Base-by-base conservation (phyloP, 148 eudicot genomes). In the Oxyria digyna region DNA sequence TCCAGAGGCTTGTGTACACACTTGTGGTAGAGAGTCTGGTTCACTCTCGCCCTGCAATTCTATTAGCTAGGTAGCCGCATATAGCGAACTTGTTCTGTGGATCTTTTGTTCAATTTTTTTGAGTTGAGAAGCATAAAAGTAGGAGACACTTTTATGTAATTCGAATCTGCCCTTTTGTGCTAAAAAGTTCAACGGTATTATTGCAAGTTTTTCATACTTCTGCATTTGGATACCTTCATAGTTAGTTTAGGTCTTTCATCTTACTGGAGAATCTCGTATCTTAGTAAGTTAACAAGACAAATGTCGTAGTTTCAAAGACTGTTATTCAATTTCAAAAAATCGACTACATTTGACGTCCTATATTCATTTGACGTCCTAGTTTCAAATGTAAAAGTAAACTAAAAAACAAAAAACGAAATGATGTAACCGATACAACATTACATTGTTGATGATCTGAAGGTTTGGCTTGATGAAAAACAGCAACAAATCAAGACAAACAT, bases 21-120 rank as follows among this genome's bases (percentile, higher is more conserved):
- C 62, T 5, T 52, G 62, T 52, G 62, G 62, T 20, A 24, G 38
- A 52, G 62, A 23, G 62, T 52, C 62, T 52, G 62, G 62, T 23
- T 52, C 62, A 4, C 10, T 29, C 20, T 1, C 1, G 18, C 64
- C 64, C 18, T 9, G 3, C 65, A 29, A 31, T n/a, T n/a, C 65
- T 31, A 29, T 5, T 31, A 59, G 65, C 4, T 59, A 29, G 62
- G 35, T 59, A 59, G 65, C 65, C 38, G 65, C 65, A 27, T 24
- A 59, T 59, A 31, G 65, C 65, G 65, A 29, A 59, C 8, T 31
- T 59, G 65, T 20, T 59, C 10, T 59, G 37, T 59, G 35, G 20
- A 29, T 59, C 38, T 52, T 10, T 24, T 23, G 10, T 46, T 57
- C 33, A 3, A 2, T 12, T 57, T 29, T 27, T 59, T 7, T 15